Evolutionary conservation across 2,329 filamentous ascomycete species (phyloP).

Genomic region (Fusarium sp.): DNA sequence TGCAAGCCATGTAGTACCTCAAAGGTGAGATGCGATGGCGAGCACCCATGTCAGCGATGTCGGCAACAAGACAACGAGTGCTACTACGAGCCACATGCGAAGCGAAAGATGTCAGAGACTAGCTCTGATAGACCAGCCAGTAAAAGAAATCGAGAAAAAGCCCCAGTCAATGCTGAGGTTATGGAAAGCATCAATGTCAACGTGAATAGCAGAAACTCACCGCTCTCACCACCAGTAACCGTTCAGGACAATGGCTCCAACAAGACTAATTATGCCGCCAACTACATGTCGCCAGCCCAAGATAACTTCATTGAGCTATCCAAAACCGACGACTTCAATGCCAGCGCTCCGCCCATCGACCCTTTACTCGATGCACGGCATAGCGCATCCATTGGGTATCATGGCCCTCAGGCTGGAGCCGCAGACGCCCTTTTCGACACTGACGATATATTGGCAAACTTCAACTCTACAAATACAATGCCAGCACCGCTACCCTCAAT

Average conservation of each 20-base stretch:
- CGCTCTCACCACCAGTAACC: background rate
- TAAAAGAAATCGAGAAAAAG: background rate
- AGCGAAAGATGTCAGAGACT: background rate
- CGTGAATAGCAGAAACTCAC: background rate
- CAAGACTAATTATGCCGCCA: background rate
- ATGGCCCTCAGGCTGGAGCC: background rate
- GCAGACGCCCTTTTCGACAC: background rate
- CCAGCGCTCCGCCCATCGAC: background rate
- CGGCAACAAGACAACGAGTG: background rate
- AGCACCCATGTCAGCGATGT: background rate
- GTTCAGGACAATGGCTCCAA: background rate
- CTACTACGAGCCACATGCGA: constrained; percentile 7
- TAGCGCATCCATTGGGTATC: too few species aligned
- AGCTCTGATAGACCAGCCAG: background rate
- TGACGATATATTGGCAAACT: background rate
- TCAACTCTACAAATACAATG: background rate
- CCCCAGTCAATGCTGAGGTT: fast-evolving
- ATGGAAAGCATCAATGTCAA: background rate
- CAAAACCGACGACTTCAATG: background rate
- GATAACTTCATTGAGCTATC: background rate
- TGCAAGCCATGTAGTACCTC: background rate
- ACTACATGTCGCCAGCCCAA: background rate
- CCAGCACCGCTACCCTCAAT: background rate
- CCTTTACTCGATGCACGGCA: background rate
- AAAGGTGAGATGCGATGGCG: constrained; percentile 1